A percentile compares a stretch with the other conserved stretches of the same genome.
These are phyloP conservation scores for Microascus cirrosus DNA, from an alignment of 2,329 filamentous ascomycete species.

Conservation along the genomic window DNA sequence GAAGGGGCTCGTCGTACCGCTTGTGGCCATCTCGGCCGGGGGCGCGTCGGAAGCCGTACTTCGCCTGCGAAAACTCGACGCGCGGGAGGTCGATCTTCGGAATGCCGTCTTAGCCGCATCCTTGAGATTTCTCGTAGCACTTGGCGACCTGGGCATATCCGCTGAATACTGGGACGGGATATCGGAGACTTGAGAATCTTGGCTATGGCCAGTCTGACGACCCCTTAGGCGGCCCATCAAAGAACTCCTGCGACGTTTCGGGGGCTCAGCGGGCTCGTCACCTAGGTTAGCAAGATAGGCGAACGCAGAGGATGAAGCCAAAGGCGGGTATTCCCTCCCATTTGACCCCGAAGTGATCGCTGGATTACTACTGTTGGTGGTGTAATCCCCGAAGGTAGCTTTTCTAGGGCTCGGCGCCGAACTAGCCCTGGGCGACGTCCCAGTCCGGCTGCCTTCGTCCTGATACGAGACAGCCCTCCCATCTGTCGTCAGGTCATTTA, in stretches of 20 bases:
- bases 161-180: background rate
- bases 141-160: background rate
- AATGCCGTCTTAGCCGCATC: conserved; percentile 23
- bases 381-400: background rate
- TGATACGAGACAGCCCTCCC: background rate
- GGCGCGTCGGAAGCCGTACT: background rate
- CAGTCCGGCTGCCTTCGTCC: background rate
- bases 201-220: background rate
- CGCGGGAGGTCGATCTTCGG: conserved; percentile 2
- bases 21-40: background rate
- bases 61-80: background rate
- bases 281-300: background rate
- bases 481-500: background rate
- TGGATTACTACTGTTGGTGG: background rate
- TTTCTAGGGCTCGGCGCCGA: background rate
- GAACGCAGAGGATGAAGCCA: background rate
- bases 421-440: background rate
- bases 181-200: background rate
- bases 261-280: background rate
- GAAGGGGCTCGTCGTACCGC: background rate
- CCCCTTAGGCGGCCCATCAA: background rate
- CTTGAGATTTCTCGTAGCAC: conserved; percentile 20
- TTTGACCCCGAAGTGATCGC: background rate
- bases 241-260: background rate
- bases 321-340: background rate